Evolutionary conservation across 345 rosid species (phyloP).

Genomic region (Clausena lansium): DNA sequence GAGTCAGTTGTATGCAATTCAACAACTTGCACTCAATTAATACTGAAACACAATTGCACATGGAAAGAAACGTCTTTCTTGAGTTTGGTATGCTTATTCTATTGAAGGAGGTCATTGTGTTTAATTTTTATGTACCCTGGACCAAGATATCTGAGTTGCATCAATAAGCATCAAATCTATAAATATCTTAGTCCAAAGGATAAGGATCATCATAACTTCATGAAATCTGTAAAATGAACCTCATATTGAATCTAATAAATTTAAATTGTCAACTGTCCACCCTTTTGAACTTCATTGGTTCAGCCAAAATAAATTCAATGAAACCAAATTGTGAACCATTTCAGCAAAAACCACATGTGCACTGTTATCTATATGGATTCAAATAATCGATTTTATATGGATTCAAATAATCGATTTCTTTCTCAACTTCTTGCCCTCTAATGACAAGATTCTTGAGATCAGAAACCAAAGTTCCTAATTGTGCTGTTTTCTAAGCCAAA

Average conservation of each 20-base stretch:
- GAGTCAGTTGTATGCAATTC: neutral
- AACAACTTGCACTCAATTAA: neutral
- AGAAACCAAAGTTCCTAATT: neutral
- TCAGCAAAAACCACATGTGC: neutral
- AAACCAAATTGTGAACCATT: neutral
- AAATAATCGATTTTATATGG: too few species aligned
- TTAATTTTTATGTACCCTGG: neutral
- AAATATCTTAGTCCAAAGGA: neutral
- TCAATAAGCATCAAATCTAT: neutral
- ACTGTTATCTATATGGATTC: too few species aligned
- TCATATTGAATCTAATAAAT: neutral
- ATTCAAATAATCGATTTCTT: neutral
- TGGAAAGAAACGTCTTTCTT: neutral
- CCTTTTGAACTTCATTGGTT: neutral
- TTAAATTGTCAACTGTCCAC: neutral
- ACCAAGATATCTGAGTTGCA: neutral
- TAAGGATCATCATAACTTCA: neutral
- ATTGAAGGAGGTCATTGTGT: neutral
- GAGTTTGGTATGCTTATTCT: neutral
- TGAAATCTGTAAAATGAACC: neutral
- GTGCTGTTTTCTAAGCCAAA: neutral
- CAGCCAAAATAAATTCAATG: neutral
- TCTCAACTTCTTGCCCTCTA: neutral
- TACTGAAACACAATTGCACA: neutral
- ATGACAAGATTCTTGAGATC: neutral